Evolutionary conservation across 2,329 filamentous ascomycete species (phyloP).

Genomic region (Fusarium piperis): DNA sequence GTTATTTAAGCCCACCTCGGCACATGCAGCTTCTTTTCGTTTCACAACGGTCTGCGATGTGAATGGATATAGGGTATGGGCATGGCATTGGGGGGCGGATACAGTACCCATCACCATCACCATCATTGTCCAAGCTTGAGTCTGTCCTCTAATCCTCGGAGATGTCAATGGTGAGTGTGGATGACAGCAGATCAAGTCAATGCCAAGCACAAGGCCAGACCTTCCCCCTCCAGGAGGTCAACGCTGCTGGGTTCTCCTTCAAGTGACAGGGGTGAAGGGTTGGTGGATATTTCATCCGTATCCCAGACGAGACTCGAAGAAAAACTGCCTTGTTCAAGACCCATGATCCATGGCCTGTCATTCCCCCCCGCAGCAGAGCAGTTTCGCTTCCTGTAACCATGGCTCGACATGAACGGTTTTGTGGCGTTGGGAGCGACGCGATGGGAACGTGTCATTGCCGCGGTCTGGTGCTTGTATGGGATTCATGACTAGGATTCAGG

Average conservation of each 20-base stretch:
- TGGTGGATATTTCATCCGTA: background rate
- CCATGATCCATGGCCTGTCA: background rate
- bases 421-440: background rate
- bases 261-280: background rate
- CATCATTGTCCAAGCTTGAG: background rate
- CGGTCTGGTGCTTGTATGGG: background rate
- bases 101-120: background rate
- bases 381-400: constrained; percentile 14
- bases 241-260: background rate
- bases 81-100: background rate
- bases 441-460: background rate
- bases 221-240: background rate
- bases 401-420: constrained; percentile 3
- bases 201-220: constrained; percentile 8
- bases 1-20: background rate
- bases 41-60: background rate
- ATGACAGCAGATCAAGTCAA: constrained; percentile 10
- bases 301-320: background rate
- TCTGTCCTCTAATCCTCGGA: constrained; percentile 1
- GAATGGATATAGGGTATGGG: background rate
- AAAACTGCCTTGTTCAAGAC: background rate
- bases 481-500: background rate
- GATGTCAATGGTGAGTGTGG: constrained; percentile 10
- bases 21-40: background rate
- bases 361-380: background rate